Evolutionary conservation across 768 basidiomycete species (phyloP), one percentile per base, ranked within the genome.

Genomic region (Auricularia auricula-judae): DNA sequence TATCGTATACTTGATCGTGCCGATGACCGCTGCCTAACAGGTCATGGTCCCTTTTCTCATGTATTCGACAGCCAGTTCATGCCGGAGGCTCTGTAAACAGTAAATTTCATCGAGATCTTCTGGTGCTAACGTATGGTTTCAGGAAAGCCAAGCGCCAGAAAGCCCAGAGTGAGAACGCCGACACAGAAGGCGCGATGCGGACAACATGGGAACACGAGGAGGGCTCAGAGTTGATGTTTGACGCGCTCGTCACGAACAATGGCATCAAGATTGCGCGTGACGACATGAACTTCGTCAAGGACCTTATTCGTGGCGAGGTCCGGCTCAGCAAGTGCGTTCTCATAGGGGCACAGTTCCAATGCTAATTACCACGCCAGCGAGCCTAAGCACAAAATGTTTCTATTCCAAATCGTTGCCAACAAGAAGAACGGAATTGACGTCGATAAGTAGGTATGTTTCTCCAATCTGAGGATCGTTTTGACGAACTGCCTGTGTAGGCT

Each of bases 381-480:
- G 14, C 68, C 70, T 5, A 44, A 76, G 16, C 87, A 86, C 71
- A 91, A 91, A 72, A 73, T 76, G 0, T 93, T 89, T 68, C 74
- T 93, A 2, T 93, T 93, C 69, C 88, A 93, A 63, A 92, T 93
- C 62, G 88, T 93, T 2, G 86, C 90, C 0, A 93, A 93, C 74
- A 82, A 82, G 72, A 77, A 84, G 5, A 93, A 92, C 66, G 91
- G 91, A 0, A 77, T 93, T 3, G 91, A 93, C 69, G 91, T 93
- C 3, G 91, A 93, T 79, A 92, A 92, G 39, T 42, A 14, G 39
- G 39, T 42, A 14, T 7, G 12, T 42, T 8, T 7, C 39, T 42
- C 39, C 29, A 29, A 29, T 29, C 29, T 29, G 29, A 29, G 29
- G 29, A 29, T 29, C 29, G 29, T 42, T 42, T 42, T 42, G 8